Evolutionary conservation across 2,329 filamentous ascomycete genomes (phyloP), one percentile per base, ranked within the genome.

Genomic region (Paraconiothyrium sp.): DNA sequence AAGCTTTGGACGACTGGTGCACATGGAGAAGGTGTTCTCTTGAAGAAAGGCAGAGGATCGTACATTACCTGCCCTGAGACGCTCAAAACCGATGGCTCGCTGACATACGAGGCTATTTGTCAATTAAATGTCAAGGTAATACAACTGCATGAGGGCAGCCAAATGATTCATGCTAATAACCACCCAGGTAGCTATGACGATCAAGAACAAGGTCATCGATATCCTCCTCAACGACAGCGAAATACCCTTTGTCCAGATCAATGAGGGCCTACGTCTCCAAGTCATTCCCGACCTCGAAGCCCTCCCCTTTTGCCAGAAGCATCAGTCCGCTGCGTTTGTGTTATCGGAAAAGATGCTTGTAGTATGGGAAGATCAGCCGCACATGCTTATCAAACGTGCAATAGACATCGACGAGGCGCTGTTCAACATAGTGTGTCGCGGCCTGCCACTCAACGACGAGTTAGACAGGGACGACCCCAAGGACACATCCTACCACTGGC

Each of bases 301-400:
- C 52, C 79, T 91, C 4, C 85, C 86, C 0, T 76, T 81, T 27
- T 89, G 87, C 5, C 85, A 91, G 61, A 94, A 92, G 76, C 88
- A 92, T 74, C 92, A 94, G 74, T 93, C 91, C 67, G 92, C 91
- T 13, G 92, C 92, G 8, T 94, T 94, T 74, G 84, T 94, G 46
- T 88, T 90, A 2, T 87, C 86, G 0, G 89, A 92, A 64, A 87
- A 87, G 4, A 81, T 94, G 5, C 81, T 95, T 1, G 82, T 94
- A 1, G 91, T 94, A 1, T 95, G 92, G 92, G 92, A 94, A 67
- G 92, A 94, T 67, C 90, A 94, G 59, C 87, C 91, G 0, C 82
- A 90, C 59, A 88, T 92, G 71, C 81, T 94, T 9, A 83, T 93
- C 5, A 80, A 86, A 58, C 84, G 91, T 58, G 92, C 90, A 48